These are phyloP conservation scores for Diaporthe citri DNA, from an alignment of 2,329 filamentous ascomycete genomes.

Conservation along the genomic window DNA sequence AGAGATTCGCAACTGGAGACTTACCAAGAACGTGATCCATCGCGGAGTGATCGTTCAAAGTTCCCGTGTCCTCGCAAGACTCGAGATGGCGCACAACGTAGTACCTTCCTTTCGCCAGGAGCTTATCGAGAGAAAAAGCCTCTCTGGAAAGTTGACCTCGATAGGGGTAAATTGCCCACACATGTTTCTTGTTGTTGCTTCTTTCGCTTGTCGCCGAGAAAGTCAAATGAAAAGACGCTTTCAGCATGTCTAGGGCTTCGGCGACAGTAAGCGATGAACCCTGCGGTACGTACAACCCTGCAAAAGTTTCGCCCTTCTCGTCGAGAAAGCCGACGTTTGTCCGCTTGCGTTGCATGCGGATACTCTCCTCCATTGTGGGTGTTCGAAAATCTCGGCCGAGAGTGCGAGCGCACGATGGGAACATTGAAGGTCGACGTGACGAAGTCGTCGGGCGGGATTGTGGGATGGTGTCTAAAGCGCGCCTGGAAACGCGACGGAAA, in stretches of 20 bases:
- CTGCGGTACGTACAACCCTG: neutral
- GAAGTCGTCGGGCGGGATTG: neutral
- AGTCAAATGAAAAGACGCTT: neutral
- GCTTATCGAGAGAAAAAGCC: neutral
- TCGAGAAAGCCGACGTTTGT: neutral
- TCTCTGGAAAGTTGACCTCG: neutral
- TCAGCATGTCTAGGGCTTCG: neutral
- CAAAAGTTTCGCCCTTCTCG: neutral
- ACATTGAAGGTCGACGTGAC: neutral
- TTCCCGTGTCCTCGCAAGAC: neutral
- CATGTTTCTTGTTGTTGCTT: neutral
- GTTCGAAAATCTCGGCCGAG: neutral
- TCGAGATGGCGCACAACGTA: neutral
- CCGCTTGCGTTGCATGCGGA: neutral
- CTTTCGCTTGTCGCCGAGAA: neutral
- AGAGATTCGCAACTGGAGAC: neutral
- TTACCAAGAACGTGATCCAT: neutral
- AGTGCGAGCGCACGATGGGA: neutral
- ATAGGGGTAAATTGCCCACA: neutral
- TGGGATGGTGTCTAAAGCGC: neutral
- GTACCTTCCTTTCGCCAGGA: neutral
- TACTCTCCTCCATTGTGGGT: neutral
- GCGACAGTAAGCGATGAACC: neutral
- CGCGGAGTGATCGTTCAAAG: neutral
- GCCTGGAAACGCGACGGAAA: neutral